Base-by-base conservation (phyloP, 2,329 filamentous ascomycete genomes). In the Ophiocordyceps australis region DNA sequence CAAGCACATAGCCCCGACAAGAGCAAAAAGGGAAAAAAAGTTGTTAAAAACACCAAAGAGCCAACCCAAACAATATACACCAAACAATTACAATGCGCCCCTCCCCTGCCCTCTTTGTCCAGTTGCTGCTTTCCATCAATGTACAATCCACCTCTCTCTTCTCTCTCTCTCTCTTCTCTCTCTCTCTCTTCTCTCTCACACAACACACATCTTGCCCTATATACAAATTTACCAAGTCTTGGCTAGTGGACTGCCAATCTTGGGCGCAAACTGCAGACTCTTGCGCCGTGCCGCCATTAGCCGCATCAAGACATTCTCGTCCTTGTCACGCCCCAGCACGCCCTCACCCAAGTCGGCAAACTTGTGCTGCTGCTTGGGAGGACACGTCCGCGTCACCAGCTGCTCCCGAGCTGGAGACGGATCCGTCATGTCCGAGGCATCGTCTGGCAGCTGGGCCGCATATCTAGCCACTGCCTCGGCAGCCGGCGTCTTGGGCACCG, bases 211-310 rank as follows among this genome's bases (percentile, higher is more conserved):
- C n/a, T n/a, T n/a, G n/a, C n/a, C n/a, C n/a, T n/a, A n/a, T n/a
- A n/a, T n/a, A n/a, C n/a, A n/a, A n/a, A n/a, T 50, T 22, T 42
- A 49, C 65, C 65, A 71, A 15, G 59, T 53, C 39, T 58, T 67
- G 15, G 68, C 62, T 37, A 85, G 51, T 3, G 78, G 79, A 46
- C 78, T 85, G 12, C 65, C 73, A 30, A 81, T 54, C 50, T 77
- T 76, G 17, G 78, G 79, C 17, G 75, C 75, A 54, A 74, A 82
- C 41, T 80, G 75, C 46, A 82, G 45, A 41, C 75, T 86, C 64
- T 80, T 82, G 32, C 79, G 62, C 32, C 77, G 60, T 1, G 76
- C 77, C 9, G 74, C 70, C 59, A 79, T 69, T 32, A 85, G 52
- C 24, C 71, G 59, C 48, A 67, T 59, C 32, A 70, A 52, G 28